Percentiles rank a stretch among this genome's conserved stretches.
phyloP scores from a whole-genome alignment of 257 asterid genomes.

The Rauvolfia tetraphylla region DNA sequence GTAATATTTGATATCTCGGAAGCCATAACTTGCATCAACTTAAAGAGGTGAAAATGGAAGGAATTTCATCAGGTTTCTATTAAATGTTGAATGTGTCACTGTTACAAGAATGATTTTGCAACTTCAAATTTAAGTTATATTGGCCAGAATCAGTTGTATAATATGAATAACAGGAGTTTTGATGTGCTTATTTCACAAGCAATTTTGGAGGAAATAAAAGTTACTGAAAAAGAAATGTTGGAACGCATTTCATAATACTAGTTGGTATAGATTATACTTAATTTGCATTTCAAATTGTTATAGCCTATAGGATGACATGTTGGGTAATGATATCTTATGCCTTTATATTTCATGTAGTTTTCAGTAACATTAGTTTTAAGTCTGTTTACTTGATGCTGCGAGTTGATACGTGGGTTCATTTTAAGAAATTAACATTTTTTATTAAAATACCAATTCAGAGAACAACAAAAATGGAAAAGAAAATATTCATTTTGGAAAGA shows the following conservation, averaged over 20 bases:
- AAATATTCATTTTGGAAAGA: not conserved
- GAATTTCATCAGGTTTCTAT: not conserved
- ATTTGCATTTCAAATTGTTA: not conserved
- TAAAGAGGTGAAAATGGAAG: not conserved
- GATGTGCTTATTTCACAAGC: not conserved
- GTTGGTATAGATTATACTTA: not conserved
- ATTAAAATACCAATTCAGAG: no score
- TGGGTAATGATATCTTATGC: not conserved
- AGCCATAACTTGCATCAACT: not conserved
- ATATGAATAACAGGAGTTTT: not conserved
- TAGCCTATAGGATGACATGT: not conserved
- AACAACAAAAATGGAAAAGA: no score
- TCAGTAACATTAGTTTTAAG: not conserved
- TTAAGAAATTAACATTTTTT: not conserved
- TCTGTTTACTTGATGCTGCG: not conserved
- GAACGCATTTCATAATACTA: not conserved
- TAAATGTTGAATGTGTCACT: not conserved
- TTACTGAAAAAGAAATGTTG: not conserved
- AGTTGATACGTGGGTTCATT: not conserved
- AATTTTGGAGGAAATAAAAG: not conserved
- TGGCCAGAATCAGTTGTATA: not conserved
- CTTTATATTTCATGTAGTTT: not conserved
- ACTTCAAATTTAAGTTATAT: not conserved
- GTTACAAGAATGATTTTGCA: not conserved
- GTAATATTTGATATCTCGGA: constrained; percentile 39